phyloP scores from a whole-genome alignment of 805 yeast genomes.

The Candida vaughaniae region DNA sequence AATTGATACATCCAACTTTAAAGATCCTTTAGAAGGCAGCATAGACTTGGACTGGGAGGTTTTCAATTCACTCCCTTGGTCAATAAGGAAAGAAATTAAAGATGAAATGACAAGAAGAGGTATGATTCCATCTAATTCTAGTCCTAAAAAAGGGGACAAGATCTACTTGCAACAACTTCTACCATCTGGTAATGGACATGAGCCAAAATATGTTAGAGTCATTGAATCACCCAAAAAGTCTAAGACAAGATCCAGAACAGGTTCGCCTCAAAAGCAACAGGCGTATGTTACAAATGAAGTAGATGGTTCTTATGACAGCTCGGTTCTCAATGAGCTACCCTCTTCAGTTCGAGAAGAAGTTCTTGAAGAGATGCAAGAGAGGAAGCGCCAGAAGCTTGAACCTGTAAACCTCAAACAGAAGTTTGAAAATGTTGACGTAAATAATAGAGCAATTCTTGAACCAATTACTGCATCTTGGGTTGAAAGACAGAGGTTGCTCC shows the following conservation, averaged over 20 bases:
- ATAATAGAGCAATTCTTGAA: constrained; percentile 13
- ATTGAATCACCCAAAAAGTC: constrained; percentile 28
- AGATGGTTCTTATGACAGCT: constrained; percentile 29
- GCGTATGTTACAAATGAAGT: constrained; percentile 16
- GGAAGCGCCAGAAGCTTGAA: constrained; percentile 23
- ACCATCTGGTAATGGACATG: constrained; percentile 30
- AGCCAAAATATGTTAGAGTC: constrained; percentile 30
- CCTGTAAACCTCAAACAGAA: constrained; percentile 28
- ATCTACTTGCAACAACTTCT: constrained; percentile 37
- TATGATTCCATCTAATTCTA: constrained; percentile 10
- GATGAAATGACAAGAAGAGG: constrained; percentile 50
- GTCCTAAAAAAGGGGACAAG: constrained; percentile 17
- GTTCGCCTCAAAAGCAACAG: constrained; percentile 12
- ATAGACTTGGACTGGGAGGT: constrained; percentile 61
- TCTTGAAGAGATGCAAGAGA: constrained; percentile 32
- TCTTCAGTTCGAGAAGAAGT: constrained; percentile 37
- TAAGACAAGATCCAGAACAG: constrained; percentile 10
- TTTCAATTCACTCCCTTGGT: constrained; percentile 61
- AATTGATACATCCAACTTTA: constrained; percentile 10
- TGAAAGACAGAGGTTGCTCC: constrained; percentile 14
- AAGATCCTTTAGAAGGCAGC: constrained; percentile 20
- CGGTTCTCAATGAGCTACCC: constrained; percentile 38
- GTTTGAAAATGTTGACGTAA: constrained; percentile 16
- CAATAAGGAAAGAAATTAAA: constrained; percentile 61
- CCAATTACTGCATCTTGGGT: constrained; percentile 22